Conservation (phyloP, 2,329 filamentous ascomycete species). For the Penicillium sp. region DNA sequence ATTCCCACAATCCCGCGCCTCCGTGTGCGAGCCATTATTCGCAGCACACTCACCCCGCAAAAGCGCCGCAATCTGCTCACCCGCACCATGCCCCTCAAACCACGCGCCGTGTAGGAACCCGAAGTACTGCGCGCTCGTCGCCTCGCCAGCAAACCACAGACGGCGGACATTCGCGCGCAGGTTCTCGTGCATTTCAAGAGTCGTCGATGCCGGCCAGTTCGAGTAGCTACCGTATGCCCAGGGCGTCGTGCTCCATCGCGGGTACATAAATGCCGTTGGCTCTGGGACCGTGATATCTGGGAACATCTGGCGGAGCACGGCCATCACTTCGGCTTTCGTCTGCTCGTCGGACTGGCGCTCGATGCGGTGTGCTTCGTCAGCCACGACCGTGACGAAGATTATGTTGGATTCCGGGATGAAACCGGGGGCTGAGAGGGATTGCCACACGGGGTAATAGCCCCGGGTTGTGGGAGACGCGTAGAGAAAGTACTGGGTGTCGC, state of each 20-base stretch:
- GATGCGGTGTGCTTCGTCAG: constrained; percentile 60
- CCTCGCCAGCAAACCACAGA: constrained; percentile 70
- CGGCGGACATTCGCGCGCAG: constrained; percentile 66
- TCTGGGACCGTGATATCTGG: constrained; percentile 61
- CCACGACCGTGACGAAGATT: constrained; percentile 67
- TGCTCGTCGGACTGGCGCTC: constrained; percentile 64
- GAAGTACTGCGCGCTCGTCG: constrained; percentile 66
- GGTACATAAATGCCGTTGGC: constrained; percentile 65
- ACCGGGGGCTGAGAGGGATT: constrained; percentile 63
- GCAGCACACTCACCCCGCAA: no score
- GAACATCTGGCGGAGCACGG: constrained; percentile 66
- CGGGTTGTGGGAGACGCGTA: constrained; percentile 55
- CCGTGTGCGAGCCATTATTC: no score
- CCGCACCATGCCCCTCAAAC: constrained; percentile 59
- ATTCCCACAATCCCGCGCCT: no score
- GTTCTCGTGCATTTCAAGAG: constrained; percentile 70
- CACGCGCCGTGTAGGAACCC: constrained; percentile 69
- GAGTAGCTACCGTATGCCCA: constrained; percentile 67
- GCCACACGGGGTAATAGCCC: constrained; percentile 66
- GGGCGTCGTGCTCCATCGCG: constrained; percentile 59
- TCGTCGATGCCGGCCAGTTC: constrained; percentile 69
- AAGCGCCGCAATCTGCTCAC: constrained; percentile 36
- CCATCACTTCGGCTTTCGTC: constrained; percentile 62
- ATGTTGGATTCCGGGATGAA: constrained; percentile 68
- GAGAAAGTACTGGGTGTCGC: constrained; percentile 58